Evolutionary conservation across 495 filamentous ascomycete species (phyloP), one percentile per base, ranked within the genome.

Genomic region (Choiromyces venosus): DNA sequence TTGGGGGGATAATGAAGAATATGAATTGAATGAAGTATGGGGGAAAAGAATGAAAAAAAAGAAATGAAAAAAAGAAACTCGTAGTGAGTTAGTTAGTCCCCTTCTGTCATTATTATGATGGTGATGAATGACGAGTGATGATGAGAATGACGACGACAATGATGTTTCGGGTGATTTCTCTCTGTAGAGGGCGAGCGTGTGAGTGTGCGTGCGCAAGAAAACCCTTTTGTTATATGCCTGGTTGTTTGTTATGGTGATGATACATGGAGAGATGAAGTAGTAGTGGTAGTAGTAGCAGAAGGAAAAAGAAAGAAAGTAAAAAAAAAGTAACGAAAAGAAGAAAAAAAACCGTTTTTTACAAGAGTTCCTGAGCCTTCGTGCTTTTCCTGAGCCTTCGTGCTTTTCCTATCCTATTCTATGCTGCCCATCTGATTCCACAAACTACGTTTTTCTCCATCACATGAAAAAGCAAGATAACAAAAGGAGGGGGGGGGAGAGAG

Each of bases 31-130:
- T 12, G n/a, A n/a, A n/a, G n/a, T n/a, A n/a, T n/a, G 25, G 12
- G 70, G 77, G 83, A 83, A 78, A 79, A 82, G 79, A 82, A 76
- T 82, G 81, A 81, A 38, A 33, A 29, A 0, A 36, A 36, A 25
- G n/a, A 21, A 39, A 1, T 7, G 12, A 21, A 9, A 39, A 2
- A 38, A 8, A 14, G 35, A 40, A 40, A n/a, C 14, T 4, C n/a
- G 52, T 9, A 2, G 52, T 29, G n/a, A n/a, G n/a, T n/a, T n/a
- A n/a, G n/a, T n/a, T n/a, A n/a, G n/a, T n/a, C n/a, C n/a, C n/a
- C n/a, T n/a, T n/a, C n/a, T n/a, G n/a, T n/a, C n/a, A n/a, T n/a
- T n/a, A n/a, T n/a, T n/a, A n/a, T n/a, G n/a, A n/a, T n/a, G n/a
- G n/a, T n/a, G n/a, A n/a, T n/a, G n/a, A n/a, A n/a, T n/a, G n/a